Conservation (phyloP, 179 eudicot species). For the Spinacia oleracea region DNA sequence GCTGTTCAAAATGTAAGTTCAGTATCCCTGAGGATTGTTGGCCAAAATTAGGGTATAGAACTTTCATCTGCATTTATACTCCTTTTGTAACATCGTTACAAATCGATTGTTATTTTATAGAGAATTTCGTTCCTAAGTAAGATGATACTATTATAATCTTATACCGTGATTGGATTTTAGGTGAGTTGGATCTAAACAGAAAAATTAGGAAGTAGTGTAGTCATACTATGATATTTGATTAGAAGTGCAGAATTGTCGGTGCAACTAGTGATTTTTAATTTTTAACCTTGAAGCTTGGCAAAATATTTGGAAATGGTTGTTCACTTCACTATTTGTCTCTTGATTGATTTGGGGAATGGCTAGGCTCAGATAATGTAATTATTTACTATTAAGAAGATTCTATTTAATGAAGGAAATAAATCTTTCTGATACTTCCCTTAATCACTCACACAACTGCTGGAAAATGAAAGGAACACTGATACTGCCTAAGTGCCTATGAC, state of each 20-base stretch:
- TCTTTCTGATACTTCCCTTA: background rate
- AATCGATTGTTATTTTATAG: background rate
- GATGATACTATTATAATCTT: no score
- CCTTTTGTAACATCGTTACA: background rate
- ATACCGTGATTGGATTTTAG: background rate
- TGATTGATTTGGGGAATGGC: background rate
- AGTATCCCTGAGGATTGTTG: background rate
- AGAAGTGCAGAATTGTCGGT: background rate
- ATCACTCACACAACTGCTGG: background rate
- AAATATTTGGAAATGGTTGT: background rate
- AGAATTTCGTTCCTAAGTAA: background rate
- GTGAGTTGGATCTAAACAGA: conserved; percentile 1
- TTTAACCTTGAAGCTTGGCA: background rate
- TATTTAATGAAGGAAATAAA: background rate
- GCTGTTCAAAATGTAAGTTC: background rate
- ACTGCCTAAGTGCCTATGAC: background rate
- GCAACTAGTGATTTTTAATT: background rate
- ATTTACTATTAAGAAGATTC: background rate
- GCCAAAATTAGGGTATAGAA: background rate
- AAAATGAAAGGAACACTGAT: background rate
- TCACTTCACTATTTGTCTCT: background rate
- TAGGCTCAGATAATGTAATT: background rate
- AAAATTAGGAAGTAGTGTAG: background rate
- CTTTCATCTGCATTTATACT: background rate
- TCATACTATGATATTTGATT: background rate